phyloP scores from a whole-genome alignment of 306 rosid species.

The Dryas octopetala region DNA sequence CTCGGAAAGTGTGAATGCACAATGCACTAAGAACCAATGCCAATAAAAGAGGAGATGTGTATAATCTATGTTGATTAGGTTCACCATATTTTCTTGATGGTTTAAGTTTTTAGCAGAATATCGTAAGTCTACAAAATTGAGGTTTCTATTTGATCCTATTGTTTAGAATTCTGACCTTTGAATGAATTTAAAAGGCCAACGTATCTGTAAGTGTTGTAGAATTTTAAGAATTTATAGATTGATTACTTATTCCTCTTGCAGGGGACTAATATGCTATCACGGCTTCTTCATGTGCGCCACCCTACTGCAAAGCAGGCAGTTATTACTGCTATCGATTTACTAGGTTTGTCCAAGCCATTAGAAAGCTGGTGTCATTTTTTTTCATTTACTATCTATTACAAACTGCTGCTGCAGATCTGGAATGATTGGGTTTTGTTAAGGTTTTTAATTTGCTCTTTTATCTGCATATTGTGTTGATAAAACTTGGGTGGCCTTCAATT shows the following conservation, averaged over 20 bases:
- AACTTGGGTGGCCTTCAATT: background rate
- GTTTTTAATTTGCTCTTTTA: background rate
- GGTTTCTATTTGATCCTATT: background rate
- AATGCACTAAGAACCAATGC: background rate
- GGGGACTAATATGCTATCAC: conserved; percentile 96
- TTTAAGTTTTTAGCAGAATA: background rate
- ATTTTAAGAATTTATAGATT: background rate
- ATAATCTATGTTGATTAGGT: background rate
- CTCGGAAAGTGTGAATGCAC: background rate
- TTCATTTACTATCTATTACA: background rate
- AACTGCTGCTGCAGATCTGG: background rate
- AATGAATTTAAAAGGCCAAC: background rate
- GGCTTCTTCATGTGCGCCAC: conserved; percentile 87
- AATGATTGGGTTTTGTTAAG: background rate
- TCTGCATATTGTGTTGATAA: background rate
- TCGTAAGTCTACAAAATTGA: background rate
- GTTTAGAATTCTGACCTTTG: background rate
- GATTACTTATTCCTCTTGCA: conserved; percentile 28
- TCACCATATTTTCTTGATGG: background rate
- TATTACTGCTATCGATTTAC: conserved; percentile 89
- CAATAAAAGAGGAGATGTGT: background rate
- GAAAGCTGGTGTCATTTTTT: background rate
- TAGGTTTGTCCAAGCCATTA: conserved; percentile 50
- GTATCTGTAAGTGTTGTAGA: background rate
- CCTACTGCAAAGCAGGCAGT: conserved; percentile 98